phyloP scores from a whole-genome alignment of 805 yeast genomes.

The Saturnispora serradocipensis region DNA sequence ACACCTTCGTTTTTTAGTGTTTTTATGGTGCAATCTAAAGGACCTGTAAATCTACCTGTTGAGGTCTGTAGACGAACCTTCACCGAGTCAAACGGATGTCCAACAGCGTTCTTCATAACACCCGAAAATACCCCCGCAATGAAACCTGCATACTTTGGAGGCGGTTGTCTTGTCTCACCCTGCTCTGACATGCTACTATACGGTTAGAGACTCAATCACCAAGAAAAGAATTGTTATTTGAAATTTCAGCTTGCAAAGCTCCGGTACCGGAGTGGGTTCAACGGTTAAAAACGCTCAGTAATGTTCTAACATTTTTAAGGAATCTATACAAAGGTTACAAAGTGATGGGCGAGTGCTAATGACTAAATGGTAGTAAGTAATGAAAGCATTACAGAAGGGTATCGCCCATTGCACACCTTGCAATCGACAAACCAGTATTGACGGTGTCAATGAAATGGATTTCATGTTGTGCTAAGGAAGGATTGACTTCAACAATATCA shows the following conservation, averaged over 20 bases:
- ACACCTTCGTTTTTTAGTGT: conserved; percentile 70
- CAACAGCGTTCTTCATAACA: conserved; percentile 77
- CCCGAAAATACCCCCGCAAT: conserved; percentile 88
- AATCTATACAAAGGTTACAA: not conserved
- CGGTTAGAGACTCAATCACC: not conserved
- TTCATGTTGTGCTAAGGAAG: conserved; percentile 72
- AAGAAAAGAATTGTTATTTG: not conserved
- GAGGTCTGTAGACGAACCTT: conserved; percentile 79
- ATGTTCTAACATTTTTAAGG: not conserved
- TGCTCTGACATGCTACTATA: not conserved
- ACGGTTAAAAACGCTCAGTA: not conserved
- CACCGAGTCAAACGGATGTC: conserved; percentile 89
- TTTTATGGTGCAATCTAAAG: conserved; percentile 67
- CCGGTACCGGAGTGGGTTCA: conserved; percentile 1
- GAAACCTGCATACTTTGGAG: conserved; percentile 61
- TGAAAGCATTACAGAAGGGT: conserved; percentile 45
- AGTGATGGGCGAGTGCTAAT: not conserved
- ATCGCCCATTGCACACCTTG: conserved; percentile 92
- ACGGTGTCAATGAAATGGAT: conserved; percentile 75
- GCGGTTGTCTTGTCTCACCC: conserved; percentile 21
- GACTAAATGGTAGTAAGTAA: not conserved
- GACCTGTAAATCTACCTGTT: conserved; percentile 59
- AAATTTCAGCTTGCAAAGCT: not conserved
- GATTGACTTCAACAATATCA: conserved; percentile 92
- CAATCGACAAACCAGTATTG: conserved; percentile 81